phyloP scores from a whole-genome alignment of 257 asterid genomes.

The Euphrasia confusa region DNA sequence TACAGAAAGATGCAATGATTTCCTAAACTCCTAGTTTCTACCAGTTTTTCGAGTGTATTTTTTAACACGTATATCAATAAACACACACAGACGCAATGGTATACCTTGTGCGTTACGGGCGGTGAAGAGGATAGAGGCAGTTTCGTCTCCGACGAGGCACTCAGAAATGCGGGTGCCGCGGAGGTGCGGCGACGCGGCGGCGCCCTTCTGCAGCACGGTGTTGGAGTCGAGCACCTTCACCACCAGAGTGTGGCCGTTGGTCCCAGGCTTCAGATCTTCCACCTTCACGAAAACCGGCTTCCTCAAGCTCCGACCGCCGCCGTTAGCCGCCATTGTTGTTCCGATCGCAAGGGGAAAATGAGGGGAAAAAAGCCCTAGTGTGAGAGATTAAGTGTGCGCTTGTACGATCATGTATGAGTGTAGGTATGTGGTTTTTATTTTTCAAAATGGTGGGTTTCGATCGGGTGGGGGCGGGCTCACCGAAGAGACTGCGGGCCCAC shows the following conservation, averaged over 20 bases:
- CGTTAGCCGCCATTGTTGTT: slow-evolving; percentile 40
- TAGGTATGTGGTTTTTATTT: background rate
- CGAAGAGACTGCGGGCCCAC: slow-evolving; percentile 9
- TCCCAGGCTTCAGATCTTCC: slow-evolving; percentile 49
- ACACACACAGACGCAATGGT: background rate
- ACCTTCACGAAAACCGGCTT: slow-evolving; percentile 69
- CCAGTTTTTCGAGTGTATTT: background rate
- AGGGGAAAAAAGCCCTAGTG: slow-evolving; percentile 27
- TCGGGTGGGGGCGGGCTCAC: slow-evolving; percentile 28
- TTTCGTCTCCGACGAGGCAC: slow-evolving; percentile 79
- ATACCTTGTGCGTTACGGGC: slow-evolving; percentile 83
- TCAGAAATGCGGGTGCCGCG: slow-evolving; percentile 61
- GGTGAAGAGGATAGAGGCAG: slow-evolving; percentile 62
- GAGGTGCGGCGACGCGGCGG: slow-evolving; percentile 42
- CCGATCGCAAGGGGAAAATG: background rate
- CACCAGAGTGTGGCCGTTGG: slow-evolving; percentile 55
- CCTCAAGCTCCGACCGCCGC: slow-evolving; percentile 30
- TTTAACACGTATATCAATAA: background rate
- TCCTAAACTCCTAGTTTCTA: background rate
- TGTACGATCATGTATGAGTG: slow-evolving; percentile 5
- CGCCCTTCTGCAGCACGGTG: slow-evolving; percentile 42
- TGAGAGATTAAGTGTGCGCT: slow-evolving; percentile 21
- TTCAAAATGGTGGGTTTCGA: slow-evolving; percentile 29
- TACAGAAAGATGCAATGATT: background rate
- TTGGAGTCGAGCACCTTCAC: slow-evolving; percentile 51